Evolutionary conservation across 148 eudicot genomes (phyloP), one percentile per base, ranked within the genome.

Genomic region (Rhododendron griersonianum): DNA sequence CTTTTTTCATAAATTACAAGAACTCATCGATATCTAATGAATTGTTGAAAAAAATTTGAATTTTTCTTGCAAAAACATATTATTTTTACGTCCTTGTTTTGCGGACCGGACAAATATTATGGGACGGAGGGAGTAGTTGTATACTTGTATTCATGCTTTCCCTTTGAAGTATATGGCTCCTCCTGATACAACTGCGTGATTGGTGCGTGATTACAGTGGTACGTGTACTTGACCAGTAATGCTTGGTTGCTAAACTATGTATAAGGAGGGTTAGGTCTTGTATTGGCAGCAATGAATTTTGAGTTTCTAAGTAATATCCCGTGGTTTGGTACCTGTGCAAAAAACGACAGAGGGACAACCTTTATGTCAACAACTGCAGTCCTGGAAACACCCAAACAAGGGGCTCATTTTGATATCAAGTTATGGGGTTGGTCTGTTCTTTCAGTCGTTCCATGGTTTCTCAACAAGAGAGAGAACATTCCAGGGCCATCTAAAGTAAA

Each of bases 381-480:
- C 48, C 82, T 84, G 78, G 87, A 89, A 83, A 51, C 86, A 85
- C 88, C 92, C 35, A 85, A 87, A 55, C 91, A 87, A 74, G 85
- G 59, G 81, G 84, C 91, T 84, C 75, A 67, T 18, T 87, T 93
- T 41, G 86, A 92, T 78, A 33, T 90, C 89, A 91, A 90, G 84
- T 65, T 91, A 44, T 90, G 90, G 89, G 89, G 91, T 8, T 84
- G 92, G 91, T 92, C 98, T 77, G 87, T 95, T 82, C 44, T 89
- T 39, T 91, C 96, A 14, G 63, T 94, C 84, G 57, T 95, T 78
- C 96, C 98, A 11, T 93, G 96, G 98, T 90, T 93, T 73, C 82
- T 88, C 45, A 91, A 81, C 81, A 74, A 91, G 69, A 89, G 86
- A 79, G 92, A 91, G 48, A 92, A 89, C 78, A 80, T 91, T 76